Evolutionary conservation across 1,139 yeast genomes (phyloP), one percentile per base, ranked within the genome.

Genomic region (Saccharomyces hybrid): DNA sequence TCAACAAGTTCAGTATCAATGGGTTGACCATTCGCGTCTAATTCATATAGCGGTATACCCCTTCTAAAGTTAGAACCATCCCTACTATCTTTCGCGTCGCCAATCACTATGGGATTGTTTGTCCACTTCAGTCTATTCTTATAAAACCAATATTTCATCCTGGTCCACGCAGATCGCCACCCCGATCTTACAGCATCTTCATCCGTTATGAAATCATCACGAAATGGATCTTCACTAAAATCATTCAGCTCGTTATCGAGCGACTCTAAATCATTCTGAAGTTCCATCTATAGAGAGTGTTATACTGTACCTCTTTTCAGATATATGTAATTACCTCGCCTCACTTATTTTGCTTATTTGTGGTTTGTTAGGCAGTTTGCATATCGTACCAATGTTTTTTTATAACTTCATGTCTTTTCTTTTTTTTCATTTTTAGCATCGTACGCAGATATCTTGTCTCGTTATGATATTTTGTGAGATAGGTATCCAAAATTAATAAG

Each of bases 31-130:
- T 57, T 50, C 7, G 50, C 32, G 51, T 61, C 60, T 38, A 63
- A 34, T 23, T 63, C 61, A 49, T 63, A 61, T 11, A 70, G 58
- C 28, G 70, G 73, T 3, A 70, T 69, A 1, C 73, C 73, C 27
- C 56, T 60, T 8, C 29, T 28, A 16, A 38, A 19, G 6, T 38
- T 19, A 5, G 58, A 53, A 5, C 53, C 56, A 28, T 29, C 13
- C 13, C 23, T 48, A 26, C 11, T 38, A 27, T 9, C 31, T 23
- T 14, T 28, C 13, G 25, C 26, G 6, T 38, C 44, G 13, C 19
- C 16, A 4, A 38, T 16, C 11, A 19, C 6, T 38, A 38, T 16
- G 11, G 23, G n/a, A 38, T 16, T 38, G 25, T 38, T 38, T 4
- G 25, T 38, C 44, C 44, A 38, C 25, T 38, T 38, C 25, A 38